Evolutionary conservation across 2,329 filamentous ascomycete genomes (phyloP), one percentile per base, ranked within the genome.

Genomic region (Plenodomus lindquistii): DNA sequence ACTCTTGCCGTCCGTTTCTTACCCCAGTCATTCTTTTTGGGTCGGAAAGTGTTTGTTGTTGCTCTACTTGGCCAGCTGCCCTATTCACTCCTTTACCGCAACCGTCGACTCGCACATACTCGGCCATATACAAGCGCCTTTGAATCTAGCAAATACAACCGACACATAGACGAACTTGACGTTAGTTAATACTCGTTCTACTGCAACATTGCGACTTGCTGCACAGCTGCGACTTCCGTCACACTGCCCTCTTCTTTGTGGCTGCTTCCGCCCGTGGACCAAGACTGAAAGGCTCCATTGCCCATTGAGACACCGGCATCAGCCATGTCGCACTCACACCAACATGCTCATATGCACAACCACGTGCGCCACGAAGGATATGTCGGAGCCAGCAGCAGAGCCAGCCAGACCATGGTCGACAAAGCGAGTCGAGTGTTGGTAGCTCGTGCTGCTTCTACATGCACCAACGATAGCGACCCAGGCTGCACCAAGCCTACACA

Each of bases 21-120:
- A 72, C 70, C 68, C 63, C 65, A 71, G 70, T 72, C 70, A 70
- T 65, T 72, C 70, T 66, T 72, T 72, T 68, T 62, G 56, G 61
- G 58, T 57, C 52, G 49, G 59, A 60, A 43, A 52, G 52, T 42
- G 50, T 56, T 61, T 55, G 48, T 46, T 62, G 44, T 52, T 60
- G 46, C 24, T 48, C 35, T 34, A 36, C 44, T 54, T 54, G 40
- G 48, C 42, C 35, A 42, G 27, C 46, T 42, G 42, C 46, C 44
- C 35, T 40, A 13, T 44, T 47, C 52, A 51, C 57, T 60, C 51
- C 49, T 56, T 57, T 52, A 50, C 50, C 48, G 29, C 37, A 48
- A 44, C 46, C 15, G 48, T 36, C 48, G 36, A 48, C 40, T 44
- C 53, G 19, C 40, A 36, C 48, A n/a, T n/a, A 54, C 27, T 44